Base-by-base conservation (phyloP, 768 basidiomycete species). In the Favolaschia claudopus region DNA sequence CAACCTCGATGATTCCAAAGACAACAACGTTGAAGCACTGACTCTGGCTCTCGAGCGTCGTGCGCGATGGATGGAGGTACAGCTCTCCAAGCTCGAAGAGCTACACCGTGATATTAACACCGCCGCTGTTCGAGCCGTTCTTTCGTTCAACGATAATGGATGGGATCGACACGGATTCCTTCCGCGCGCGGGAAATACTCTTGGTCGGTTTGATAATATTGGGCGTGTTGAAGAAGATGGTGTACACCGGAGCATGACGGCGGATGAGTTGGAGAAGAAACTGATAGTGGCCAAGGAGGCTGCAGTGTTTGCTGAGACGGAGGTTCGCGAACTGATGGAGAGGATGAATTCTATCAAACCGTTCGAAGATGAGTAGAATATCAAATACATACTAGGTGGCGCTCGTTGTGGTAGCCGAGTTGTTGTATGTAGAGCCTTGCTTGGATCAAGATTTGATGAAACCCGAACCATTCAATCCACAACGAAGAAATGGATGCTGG, bases 31-130 rank as follows among this genome's bases (percentile, higher is more conserved):
- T 7, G 91, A 89, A 3, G 89, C 89, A 17, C 76, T 95, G 58
- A 95, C 92, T 2, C 77, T 89, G 45, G 92, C 92, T 8, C 82
- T 95, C 40, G 92, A 93, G 70, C 88, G 91, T 60, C 89, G 93
- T n/a, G 93, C 93, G 15, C 82, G 91, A 38, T 95, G 93, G 92
- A 94, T 95, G 91, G 92, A 95, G 73, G 90, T 93, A 20, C 93
- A 94, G 71, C 74, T 95, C 17, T 91, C 91, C 0, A 94, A 95
- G 70, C 78, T 95, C 32, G 93, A 95, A 72, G 93, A 93, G 67
- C 79, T 95, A 31, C 93, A 95, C 65, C 89, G 91, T 27, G 93
- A 95, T 64, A 94, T 95, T 75, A 95, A 95, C 72, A 91, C 86
- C 3, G 93, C 93, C 7, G 92, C 92, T 5, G 91, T 93, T 25